Evolutionary conservation across 495 filamentous ascomycete species (phyloP), one percentile per base, ranked within the genome.

Genomic region (Penicillium bialowiezense): DNA sequence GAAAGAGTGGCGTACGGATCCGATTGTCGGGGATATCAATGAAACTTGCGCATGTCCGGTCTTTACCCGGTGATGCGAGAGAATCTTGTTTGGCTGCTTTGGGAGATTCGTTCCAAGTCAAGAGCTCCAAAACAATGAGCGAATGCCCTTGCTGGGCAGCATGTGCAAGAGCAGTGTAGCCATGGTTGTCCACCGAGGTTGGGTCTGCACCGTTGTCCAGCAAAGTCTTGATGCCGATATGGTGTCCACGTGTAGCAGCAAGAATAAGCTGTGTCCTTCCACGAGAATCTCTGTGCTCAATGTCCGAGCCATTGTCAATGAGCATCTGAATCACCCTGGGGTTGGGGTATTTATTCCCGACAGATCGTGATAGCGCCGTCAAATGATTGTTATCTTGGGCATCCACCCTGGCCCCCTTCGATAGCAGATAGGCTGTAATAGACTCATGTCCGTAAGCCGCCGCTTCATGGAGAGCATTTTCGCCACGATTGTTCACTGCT

Each of bases 1-100:
- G 5, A 15, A 54, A 54, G 1, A 54, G 40, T 3, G 51, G 39
- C 19, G 51, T 54, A 17, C 51, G 40, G 14, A 35, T 41, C 1
- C 18, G 21, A 13, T n/a, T 10, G n/a, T 54, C 51, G 3, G 51
- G 44, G 8, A 19, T 14, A 20, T 54, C 51, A 20, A 54, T 43
- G n/a, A 20, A 44, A 3, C 17, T 23, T 10, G 23, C 23, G 23
- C 4, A 26, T 26, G 23, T 26, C 23, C 23, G 8, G 23, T 8
- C 23, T 26, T 26, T 26, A 8, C 23, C 23, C 23, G 23, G 8
- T 4, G 23, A 26, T 8, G 23, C 23, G 8, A 26, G 23, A 26
- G 23, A 26, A 47, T 47, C 20, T 26, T 29, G 44, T n/a, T 35
- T 18, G n/a, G 18, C 20, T n/a, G 15, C 9, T 18, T 53, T 34